Percentiles rank a stretch among this genome's conserved stretches.
phyloP scores from a whole-genome alignment of 768 basidiomycete species.

The Clitopilus hobsonii region DNA sequence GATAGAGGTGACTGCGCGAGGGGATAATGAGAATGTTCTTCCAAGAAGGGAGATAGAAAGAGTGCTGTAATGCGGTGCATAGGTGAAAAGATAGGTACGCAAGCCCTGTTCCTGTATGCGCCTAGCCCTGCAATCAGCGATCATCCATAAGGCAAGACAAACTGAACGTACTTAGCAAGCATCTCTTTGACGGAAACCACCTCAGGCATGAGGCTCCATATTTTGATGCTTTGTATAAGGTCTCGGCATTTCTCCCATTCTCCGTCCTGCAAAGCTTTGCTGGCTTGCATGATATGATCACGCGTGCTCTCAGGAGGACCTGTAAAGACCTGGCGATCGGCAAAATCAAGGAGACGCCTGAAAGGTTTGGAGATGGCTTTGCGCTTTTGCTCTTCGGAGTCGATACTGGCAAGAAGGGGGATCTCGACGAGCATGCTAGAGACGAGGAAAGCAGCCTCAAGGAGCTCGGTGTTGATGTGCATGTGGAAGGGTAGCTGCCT shows the following conservation, averaged over 20 bases:
- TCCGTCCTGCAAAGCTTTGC: constrained; percentile 92
- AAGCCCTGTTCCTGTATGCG: constrained; percentile 98
- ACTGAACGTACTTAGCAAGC: constrained; percentile 70
- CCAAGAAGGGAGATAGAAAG: constrained; percentile 86
- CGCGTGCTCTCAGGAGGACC: constrained; percentile 98
- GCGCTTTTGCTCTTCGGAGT: constrained; percentile 90
- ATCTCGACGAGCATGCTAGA: constrained; percentile 99
- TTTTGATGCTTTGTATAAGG: constrained; percentile 92
- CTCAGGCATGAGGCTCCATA: constrained; percentile 97
- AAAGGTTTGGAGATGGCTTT: constrained; percentile 96
- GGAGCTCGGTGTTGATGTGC: constrained; percentile 97
- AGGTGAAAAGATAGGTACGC: constrained; percentile 97
- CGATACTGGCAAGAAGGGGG: constrained; percentile 89
- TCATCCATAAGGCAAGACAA: constrained; percentile 2
- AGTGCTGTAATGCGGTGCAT: constrained; percentile 88
- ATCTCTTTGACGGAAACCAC: constrained; percentile 85
- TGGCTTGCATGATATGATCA: constrained; percentile 99
- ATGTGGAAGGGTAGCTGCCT: constrained; percentile 98
- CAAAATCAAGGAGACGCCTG: constrained; percentile 91
- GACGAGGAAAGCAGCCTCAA: constrained; percentile 96
- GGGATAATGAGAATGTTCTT: constrained; percentile 79
- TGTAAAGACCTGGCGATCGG: constrained; percentile 95
- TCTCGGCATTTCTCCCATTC: constrained; percentile 97
- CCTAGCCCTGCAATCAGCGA: constrained; percentile 33
- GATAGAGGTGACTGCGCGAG: constrained; percentile 80